phyloP scores from a whole-genome alignment of 2,329 filamentous ascomycete genomes.

The Plenodomus tracheiphilus region DNA sequence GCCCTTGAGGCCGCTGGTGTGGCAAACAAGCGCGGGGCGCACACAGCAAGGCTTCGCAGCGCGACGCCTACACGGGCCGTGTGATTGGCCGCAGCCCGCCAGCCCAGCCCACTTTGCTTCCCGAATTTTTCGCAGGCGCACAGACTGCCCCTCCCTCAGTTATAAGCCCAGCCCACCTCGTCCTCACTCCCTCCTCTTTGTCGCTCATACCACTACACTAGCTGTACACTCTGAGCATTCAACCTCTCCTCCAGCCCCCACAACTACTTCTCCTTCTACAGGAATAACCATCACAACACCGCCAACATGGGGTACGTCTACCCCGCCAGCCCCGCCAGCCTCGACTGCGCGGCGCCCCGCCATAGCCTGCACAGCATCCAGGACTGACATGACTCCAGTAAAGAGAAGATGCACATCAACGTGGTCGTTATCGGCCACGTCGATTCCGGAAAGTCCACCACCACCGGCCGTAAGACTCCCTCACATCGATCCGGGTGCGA shows the following conservation, averaged over 20 bases:
- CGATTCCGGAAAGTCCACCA: slow-evolving; percentile 99
- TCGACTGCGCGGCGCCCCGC: slow-evolving; percentile 2
- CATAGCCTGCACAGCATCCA: slow-evolving; percentile 8
- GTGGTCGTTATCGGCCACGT: slow-evolving; percentile 99
- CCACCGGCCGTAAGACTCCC: slow-evolving; percentile 71
- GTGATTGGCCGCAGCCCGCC: no score
- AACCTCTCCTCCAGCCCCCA: neutral
- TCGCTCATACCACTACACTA: neutral
- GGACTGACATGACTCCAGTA: slow-evolving; percentile 63
- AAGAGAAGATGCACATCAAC: slow-evolving; percentile 91
- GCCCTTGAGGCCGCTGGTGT: no score
- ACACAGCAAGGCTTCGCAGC: no score
- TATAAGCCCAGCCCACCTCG: neutral
- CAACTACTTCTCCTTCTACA: neutral
- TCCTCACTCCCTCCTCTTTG: neutral
- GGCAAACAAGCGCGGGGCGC: no score
- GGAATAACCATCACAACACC: slow-evolving; percentile 44
- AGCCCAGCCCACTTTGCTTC: no score
- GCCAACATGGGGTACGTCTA: slow-evolving; percentile 65
- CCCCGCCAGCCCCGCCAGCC: slow-evolving; percentile 18
- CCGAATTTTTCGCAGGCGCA: neutral
- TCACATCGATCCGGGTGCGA: slow-evolving; percentile 31
- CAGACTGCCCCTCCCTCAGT: neutral
- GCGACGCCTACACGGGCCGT: no score
- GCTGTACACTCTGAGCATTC: neutral